These are phyloP conservation scores for Daldinia vernicosa DNA, from an alignment of 495 filamentous ascomycete genomes.

Conservation along the genomic window DNA sequence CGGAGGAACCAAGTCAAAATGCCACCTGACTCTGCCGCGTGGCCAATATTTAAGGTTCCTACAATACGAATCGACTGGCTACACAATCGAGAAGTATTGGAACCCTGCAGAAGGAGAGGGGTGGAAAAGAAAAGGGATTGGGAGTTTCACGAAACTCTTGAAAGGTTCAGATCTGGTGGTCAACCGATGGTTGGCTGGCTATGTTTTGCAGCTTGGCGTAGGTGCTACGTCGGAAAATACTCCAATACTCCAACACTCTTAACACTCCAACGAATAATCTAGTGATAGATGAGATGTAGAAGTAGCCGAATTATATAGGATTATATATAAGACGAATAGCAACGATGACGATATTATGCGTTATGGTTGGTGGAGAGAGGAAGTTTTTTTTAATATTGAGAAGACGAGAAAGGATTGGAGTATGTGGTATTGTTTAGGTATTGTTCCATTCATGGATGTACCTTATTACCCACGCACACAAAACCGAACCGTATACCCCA, in stretches of 20 bases:
- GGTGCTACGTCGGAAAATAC: constrained; percentile 16
- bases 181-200: constrained; percentile 16
- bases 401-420: constrained; percentile 1
- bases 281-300: neutral
- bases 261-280: neutral
- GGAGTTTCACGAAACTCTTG: constrained; percentile 31
- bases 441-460: neutral
- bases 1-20: constrained; percentile 3
- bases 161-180: constrained; percentile 34
- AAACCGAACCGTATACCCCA: neutral
- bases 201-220: constrained; percentile 8
- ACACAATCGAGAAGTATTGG: constrained; percentile 15
- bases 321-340: neutral
- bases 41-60: constrained; percentile 8
- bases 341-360: constrained; percentile 24
- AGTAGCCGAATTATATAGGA: neutral
- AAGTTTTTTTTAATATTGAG: constrained; percentile 6
- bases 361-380: constrained; percentile 23
- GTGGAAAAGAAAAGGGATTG: constrained; percentile 6
- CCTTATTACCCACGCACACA: neutral
- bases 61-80: constrained; percentile 22
- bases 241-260: neutral
- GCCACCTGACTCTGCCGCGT: constrained; percentile 16
- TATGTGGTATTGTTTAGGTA: neutral
- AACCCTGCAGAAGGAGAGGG: constrained; percentile 17